phyloP scores from a whole-genome alignment of 2,329 filamentous ascomycete genomes.

The Aspergillus uvarum region DNA sequence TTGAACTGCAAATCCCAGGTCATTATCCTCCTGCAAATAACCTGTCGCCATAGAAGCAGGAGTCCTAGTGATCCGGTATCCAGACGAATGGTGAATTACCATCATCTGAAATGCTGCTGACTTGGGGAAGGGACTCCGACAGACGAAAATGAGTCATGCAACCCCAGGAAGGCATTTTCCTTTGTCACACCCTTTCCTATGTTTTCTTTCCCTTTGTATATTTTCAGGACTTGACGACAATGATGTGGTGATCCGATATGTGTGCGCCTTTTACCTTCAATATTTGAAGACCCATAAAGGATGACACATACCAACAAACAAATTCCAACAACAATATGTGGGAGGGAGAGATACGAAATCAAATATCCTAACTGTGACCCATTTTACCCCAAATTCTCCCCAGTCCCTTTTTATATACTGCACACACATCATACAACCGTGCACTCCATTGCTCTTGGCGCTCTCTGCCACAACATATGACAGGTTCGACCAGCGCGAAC shows the following conservation, averaged over 20 bases:
- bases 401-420: not conserved
- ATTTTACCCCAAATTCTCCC: not conserved
- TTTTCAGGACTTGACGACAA: not conserved
- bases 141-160: not conserved
- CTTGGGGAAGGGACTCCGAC: not conserved
- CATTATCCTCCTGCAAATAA: slow-evolving; percentile 34
- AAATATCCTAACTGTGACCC: not conserved
- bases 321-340: not conserved
- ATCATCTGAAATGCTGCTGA: not conserved
- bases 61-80: not conserved
- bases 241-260: not conserved
- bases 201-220: not conserved
- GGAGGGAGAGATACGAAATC: too few species aligned
- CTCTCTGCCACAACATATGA: not conserved
- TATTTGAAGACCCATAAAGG: not conserved
- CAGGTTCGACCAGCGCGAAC: not conserved
- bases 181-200: not conserved
- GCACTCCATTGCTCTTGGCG: not conserved
- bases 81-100: not conserved
- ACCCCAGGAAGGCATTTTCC: not conserved
- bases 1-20: slow-evolving; percentile 39
- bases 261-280: not conserved
- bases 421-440: not conserved
- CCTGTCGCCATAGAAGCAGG: slow-evolving; percentile 26
- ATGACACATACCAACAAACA: not conserved